Base-by-base conservation (phyloP, 345 rosid genomes). In the Nephelium lappaceum region DNA sequence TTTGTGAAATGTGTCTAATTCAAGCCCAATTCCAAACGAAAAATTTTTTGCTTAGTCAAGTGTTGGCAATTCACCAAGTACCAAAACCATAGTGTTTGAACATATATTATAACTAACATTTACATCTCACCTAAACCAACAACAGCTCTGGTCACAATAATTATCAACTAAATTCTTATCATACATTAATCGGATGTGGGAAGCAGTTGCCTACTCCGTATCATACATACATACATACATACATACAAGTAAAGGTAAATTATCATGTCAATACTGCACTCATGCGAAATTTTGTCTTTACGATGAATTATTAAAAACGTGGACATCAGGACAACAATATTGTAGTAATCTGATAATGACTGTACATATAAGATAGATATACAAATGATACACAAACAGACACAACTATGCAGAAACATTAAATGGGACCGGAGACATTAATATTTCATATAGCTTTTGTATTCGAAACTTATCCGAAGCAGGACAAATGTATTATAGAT, bases 11-110 rank as follows among this genome's bases (percentile, higher is more conserved):
- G 58, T 4, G 21, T 53, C 58, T 53, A 53, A 53, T 53, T 7
- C 8, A 8, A 53, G 18, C 58, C 21, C 58, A 16, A 51, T 15
- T 51, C 4, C 57, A 16, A 53, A 53, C n/a, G n/a, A 5, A 53
- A 0, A 15, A 16, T 14, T 49, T 71, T 9, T 71, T 10, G 27
- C 8, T 8, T 36, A 18, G 11, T 53, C 72, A 12, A 21, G 45
- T 43, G 43, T 41, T 24, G 31, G 5, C 21, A 49, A 10, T 71
- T 27, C 4, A 53, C 14, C 36, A 31, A 36, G 43, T 11, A 10
- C 39, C 6, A 27, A 55, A 72, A 47, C 75, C 75, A 72, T 72
- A 55, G n/a, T 21, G 58, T 10, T 24, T 69, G 21, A 5, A 57
- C 31, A 27, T 57, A 18, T 53, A 57, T 19, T 11, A 21, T 19